Base-by-base conservation (phyloP, 805 yeast species). In the Saturnispora dispora region DNA sequence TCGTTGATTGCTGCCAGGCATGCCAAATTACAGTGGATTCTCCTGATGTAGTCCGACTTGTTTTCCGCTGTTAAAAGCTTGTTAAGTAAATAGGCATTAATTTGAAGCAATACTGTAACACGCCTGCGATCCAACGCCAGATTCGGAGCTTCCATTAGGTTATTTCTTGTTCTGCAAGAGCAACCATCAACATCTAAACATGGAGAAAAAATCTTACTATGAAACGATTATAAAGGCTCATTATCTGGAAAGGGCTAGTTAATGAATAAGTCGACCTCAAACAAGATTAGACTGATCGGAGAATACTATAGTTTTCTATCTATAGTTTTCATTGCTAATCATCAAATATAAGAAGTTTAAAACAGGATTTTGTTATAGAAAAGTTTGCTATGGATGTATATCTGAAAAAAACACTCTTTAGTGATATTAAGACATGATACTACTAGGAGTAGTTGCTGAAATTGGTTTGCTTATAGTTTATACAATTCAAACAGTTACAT, bases 1-100 rank as follows among this genome's bases (percentile, higher is more conserved):
- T 69, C 72, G 48, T 68, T 68, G 23, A 69, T 66, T 4, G 71
- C 64, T 0, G 72, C 72, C 27, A 69, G 54, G 55, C 68, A 66
- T 4, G 69, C 58, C 22, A 69, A 57, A 52, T 69, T 69, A 47
- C 61, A 61, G 48, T 69, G 73, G 9, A 68, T 63, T 47, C 73
- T 57, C 42, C 63, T 68, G n/a, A 68, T 54, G 48, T 64, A 69
- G 46, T 64, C 63, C 1, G 59, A 59, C 46, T 55, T 60, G 2
- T 64, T 55, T 51, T 67, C 71, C 17, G 66, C 48, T 13, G 48
- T 40, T 2, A 67, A 53, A 50, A 71, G 66, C 46, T 65, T 65
- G 11, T 63, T 63, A 6, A 69, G 54, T 4, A 69, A 52, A 9
- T 65, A 59, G 4, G 69, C 63, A 50, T 69, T 69, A 23, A 69